Conservation (phyloP, 2,329 filamentous ascomycete species). For the Ampelomyces quisqualis region DNA sequence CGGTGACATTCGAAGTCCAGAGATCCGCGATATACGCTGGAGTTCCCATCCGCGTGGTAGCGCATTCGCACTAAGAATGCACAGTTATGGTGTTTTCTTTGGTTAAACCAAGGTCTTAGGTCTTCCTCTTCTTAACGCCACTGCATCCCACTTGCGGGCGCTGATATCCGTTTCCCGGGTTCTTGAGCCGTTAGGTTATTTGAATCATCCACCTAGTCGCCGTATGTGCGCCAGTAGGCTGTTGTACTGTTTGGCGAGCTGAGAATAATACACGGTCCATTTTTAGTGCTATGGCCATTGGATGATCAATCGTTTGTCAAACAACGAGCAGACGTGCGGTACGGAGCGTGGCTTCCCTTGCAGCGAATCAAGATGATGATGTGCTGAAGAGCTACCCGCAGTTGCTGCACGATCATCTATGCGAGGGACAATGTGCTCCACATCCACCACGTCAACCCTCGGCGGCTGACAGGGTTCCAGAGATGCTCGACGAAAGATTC, state of each 20-base stretch:
- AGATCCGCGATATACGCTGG: constrained; percentile 10
- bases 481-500: constrained; percentile 10
- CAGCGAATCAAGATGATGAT: constrained; percentile 25
- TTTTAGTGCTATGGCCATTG: background rate
- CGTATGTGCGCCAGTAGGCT: constrained; percentile 10
- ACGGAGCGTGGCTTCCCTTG: constrained; percentile 13
- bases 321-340: constrained; percentile 19
- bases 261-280: background rate
- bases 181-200: background rate
- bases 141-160: constrained; percentile 9
- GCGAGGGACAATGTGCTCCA: constrained; percentile 31
- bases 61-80: constrained; percentile 8
- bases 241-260: constrained; percentile 13
- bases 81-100: background rate
- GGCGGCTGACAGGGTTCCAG: constrained; percentile 20
- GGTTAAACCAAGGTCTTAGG: no score
- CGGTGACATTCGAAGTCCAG: background rate
- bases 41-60: constrained; percentile 4
- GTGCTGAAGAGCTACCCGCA: constrained; percentile 14
- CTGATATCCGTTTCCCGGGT: constrained; percentile 27
- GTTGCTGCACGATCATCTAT: constrained; percentile 26
- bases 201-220: constrained; percentile 1
- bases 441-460: constrained; percentile 22
- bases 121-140: no score
- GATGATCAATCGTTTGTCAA: constrained; percentile 3